phyloP scores from a whole-genome alignment of 345 rosid genomes.

The Sonneratia caseolaris region DNA sequence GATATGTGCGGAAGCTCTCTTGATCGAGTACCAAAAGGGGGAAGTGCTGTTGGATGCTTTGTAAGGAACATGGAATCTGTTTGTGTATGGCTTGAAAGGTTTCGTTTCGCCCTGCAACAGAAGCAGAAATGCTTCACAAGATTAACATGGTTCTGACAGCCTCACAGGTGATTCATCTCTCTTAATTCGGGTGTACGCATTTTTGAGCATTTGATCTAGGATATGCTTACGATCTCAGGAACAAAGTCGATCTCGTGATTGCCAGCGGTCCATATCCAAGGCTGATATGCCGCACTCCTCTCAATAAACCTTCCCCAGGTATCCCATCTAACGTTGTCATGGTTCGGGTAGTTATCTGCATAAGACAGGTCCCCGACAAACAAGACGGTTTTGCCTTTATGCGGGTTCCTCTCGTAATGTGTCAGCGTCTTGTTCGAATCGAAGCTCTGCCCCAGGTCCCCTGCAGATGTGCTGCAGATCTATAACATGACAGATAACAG shows the following conservation, averaged over 20 bases:
- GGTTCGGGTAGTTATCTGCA: constrained; percentile 32
- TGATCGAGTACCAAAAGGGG: constrained; percentile 15
- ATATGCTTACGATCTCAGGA: constrained; percentile 20
- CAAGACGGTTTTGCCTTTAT: constrained; percentile 34
- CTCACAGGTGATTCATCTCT: too few species aligned
- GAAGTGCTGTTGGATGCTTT: constrained; percentile 8
- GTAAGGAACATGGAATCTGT: constrained; percentile 11
- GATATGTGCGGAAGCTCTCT: constrained; percentile 15
- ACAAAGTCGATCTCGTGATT: constrained; percentile 37
- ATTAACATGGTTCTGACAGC: too few species aligned
- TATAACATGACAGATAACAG: too few species aligned
- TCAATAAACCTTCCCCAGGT: constrained; percentile 37
- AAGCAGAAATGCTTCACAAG: background rate
- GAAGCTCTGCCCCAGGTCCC: constrained; percentile 42
- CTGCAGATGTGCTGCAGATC: constrained; percentile 4
- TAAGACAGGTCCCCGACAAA: constrained; percentile 41
- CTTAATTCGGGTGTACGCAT: too few species aligned
- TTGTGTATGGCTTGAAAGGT: constrained; percentile 12
- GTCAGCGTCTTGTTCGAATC: constrained; percentile 38
- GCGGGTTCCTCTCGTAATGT: constrained; percentile 32
- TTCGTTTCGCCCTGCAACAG: constrained; percentile 8
- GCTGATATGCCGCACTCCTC: constrained; percentile 34
- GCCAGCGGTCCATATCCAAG: constrained; percentile 42
- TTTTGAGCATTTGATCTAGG: background rate
- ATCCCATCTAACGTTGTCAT: constrained; percentile 40